Base-by-base conservation (phyloP, 345 rosid species). In the Rhizophora apiculata region DNA sequence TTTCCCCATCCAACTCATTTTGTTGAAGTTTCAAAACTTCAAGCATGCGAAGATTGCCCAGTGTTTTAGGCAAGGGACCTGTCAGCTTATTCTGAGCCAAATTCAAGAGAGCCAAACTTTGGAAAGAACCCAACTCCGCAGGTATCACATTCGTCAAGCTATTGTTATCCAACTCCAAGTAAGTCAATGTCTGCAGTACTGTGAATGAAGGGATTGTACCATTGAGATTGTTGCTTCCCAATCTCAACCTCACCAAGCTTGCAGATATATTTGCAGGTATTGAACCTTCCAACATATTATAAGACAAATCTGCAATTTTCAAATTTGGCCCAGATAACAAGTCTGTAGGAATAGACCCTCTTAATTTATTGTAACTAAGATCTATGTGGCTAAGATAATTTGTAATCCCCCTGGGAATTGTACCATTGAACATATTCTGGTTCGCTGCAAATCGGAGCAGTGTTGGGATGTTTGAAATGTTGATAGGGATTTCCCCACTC, bases 141-240 rank as follows among this genome's bases (percentile, higher is more conserved):
- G 96, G 92, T 72, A 93, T 76, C 31, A 0, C 22, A 58, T 87
- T 81, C 5, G 74, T 68, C 72, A 93, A 81, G 63, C 29, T 15
- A 74, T 93, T 93, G 78, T 85, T 81, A 6, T 87, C 96, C 81
- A 86, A 69, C 77, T 91, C 92, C 80, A 93, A 75, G 76, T 89
- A 90, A 13, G 69, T 84, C 76, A 91, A 82, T 0, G 27, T 69
- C 49, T 26, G 10, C 21, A 70, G 81, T 36, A 49, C 65, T 22
- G 62, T 71, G 69, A 85, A 69, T 9, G 64, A 30, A 19, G 88
- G 83, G 56, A 90, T 63, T 0, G 26, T 0, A 60, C 87, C 94
- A 30, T 1, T 43, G 24, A 88, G 84, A 1, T 0, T 48, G 67
- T 90, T 90, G 82, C 84, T 74, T 72, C 96, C 95, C 65, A 92